Percentiles rank a stretch among this genome's conserved stretches.
These are phyloP conservation scores for Chlamydomonas schloesseri DNA, from an alignment of 139 green algal species.

Conservation along the genomic window DNA sequence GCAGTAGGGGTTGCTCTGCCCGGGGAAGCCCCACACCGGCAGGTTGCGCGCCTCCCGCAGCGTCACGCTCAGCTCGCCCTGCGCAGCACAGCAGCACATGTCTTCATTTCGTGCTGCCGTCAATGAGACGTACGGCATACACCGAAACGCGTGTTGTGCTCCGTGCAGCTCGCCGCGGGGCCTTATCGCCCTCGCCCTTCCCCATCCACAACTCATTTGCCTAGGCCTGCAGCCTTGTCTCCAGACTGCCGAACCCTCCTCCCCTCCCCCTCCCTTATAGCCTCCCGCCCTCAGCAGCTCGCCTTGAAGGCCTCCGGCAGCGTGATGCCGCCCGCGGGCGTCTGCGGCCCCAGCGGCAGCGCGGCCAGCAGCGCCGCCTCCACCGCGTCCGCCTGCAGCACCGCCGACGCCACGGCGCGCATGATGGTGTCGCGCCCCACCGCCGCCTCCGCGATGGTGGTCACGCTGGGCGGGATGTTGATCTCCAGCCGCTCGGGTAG, in stretches of 20 bases:
- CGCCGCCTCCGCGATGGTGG: slow-evolving; percentile 90
- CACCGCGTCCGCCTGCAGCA: slow-evolving; percentile 89
- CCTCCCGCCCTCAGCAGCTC: too few relatives aligned
- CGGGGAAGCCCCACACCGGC: slow-evolving; percentile 91
- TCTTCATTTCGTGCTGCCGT: too few relatives aligned
- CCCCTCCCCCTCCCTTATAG: too few relatives aligned
- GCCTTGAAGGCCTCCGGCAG: slow-evolving; percentile 88
- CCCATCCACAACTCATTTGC: too few relatives aligned
- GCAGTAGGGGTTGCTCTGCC: slow-evolving; percentile 93
- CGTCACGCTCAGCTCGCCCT: slow-evolving; percentile 82
- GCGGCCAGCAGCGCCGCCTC: slow-evolving; percentile 86
- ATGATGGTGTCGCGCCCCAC: slow-evolving; percentile 94
- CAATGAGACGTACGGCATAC: too few relatives aligned
- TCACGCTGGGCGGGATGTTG: slow-evolving; percentile 91
- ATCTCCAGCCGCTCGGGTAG: slow-evolving; percentile 92
- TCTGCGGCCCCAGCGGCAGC: slow-evolving; percentile 88
- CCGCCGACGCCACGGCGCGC: slow-evolving; percentile 87
- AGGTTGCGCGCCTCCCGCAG: slow-evolving; percentile 85
- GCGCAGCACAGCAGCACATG: background rate
- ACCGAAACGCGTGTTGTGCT: background rate
- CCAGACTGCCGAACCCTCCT: too few relatives aligned
- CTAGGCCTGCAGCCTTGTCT: too few relatives aligned
- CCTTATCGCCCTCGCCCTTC: too few relatives aligned
- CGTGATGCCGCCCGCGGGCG: slow-evolving; percentile 83
- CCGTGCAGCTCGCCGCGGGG: too few relatives aligned